Percentiles rank a stretch among this genome's conserved stretches.
phyloP scores from a whole-genome alignment of 306 rosid genomes.

The Vigna radiata region DNA sequence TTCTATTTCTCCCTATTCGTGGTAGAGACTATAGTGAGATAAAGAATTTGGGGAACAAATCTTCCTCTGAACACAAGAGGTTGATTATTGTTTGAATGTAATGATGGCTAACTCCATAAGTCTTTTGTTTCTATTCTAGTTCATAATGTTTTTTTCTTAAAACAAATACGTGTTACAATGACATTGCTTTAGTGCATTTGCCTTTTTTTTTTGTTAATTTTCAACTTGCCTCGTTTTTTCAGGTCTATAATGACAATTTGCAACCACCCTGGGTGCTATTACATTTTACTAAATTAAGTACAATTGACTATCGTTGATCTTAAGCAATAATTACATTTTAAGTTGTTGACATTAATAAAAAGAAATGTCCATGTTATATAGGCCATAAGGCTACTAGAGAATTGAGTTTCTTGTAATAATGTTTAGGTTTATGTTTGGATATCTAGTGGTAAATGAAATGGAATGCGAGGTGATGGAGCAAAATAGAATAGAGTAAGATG shows the following conservation, averaged over 20 bases:
- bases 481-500: not conserved
- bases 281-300: conserved; percentile 19
- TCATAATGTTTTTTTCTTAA: not conserved
- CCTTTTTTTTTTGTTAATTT: not conserved
- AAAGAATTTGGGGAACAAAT: not conserved
- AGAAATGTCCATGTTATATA: not conserved
- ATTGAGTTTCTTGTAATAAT: not conserved
- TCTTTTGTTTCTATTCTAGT: conserved; percentile 27
- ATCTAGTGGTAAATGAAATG: not conserved
- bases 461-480: not conserved
- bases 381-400: not conserved
- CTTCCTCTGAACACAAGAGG: not conserved
- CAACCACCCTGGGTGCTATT: conserved; percentile 8
- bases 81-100: conserved; percentile 7
- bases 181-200: conserved; percentile 7
- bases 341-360: conserved; percentile 2
- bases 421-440: not conserved
- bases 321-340: conserved; percentile 1
- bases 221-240: not conserved
- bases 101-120: conserved; percentile 6
- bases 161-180: conserved; percentile 1
- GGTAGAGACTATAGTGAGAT: conserved; percentile 15
- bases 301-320: conserved; percentile 6
- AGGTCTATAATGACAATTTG: not conserved
- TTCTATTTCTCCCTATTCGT: not conserved